Conservation (phyloP, 768 basidiomycete species). For the Vararia minispora region DNA sequence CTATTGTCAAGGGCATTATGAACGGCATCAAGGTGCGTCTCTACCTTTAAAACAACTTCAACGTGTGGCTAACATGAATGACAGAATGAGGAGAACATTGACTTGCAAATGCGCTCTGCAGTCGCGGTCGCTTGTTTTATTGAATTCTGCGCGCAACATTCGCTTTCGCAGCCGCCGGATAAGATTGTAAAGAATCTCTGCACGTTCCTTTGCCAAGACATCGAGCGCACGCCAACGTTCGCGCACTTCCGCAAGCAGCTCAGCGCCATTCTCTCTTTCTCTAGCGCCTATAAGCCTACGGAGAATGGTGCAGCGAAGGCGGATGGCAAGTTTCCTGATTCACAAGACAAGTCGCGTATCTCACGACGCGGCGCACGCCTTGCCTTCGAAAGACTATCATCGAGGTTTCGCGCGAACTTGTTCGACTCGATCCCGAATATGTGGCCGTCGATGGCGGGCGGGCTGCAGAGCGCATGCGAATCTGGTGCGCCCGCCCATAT, state of each 20-base stretch:
- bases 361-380: slow-evolving; percentile 79
- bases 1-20: slow-evolving; percentile 95
- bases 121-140: slow-evolving; percentile 80
- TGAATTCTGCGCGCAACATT: slow-evolving; percentile 65
- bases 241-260: slow-evolving; percentile 45
- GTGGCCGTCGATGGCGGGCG: slow-evolving; percentile 88
- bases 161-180: slow-evolving; percentile 76
- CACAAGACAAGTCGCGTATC: slow-evolving; percentile 59
- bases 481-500: slow-evolving; percentile 36
- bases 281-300: slow-evolving; percentile 25
- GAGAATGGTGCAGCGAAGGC: slow-evolving; percentile 30
- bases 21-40: slow-evolving; percentile 80
- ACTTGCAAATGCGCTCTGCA: slow-evolving; percentile 85
- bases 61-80: not conserved
- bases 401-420: slow-evolving; percentile 60
- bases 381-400: slow-evolving; percentile 72
- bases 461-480: slow-evolving; percentile 56
- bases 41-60: not conserved
- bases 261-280: slow-evolving; percentile 74
- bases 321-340: slow-evolving; percentile 30
- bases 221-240: slow-evolving; percentile 84
- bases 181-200: slow-evolving; percentile 97
- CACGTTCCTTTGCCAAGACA: slow-evolving; percentile 92
- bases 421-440: slow-evolving; percentile 81
- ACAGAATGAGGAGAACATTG: slow-evolving; percentile 79